Evolutionary conservation across 345 rosid genomes (phyloP), one percentile per base, ranked within the genome.

Genomic region (Eucalyptus sideroxylon): DNA sequence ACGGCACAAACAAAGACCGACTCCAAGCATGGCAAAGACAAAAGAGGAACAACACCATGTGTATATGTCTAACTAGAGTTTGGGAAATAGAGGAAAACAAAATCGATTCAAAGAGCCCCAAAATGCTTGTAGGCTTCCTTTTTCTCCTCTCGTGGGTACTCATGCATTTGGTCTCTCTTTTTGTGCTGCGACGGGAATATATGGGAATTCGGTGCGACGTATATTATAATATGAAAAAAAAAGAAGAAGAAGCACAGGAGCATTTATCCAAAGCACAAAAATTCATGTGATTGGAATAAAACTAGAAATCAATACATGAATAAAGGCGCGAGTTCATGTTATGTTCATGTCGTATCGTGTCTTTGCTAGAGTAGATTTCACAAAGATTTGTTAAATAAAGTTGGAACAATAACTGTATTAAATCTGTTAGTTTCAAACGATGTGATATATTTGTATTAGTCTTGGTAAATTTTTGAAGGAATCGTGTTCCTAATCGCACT

Each of bases 81-180:
- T 21, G 8, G 83, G 45, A 21, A 21, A 19, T 21, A 21, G 4
- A 72, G 27, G 82, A 37, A 72, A 72, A 37, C 15, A 21, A 37
- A 72, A 37, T 37, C 26, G 45, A 72, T 19, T 72, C 27, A 10
- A 72, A 10, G 45, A 37, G 7, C 83, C 83, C 83, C 8, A 10
- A 72, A 72, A 72, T 72, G 83, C 83, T 72, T 21, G 4, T 37
- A 19, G 83, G 45, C 26, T 72, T 72, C 27, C 83, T 72, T 72
- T 37, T 37, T 72, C 15, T 37, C 13, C 83, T 19, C 83, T 19
- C 45, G 45, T 37, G 83, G 26, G 14, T 5, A 8, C 30, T 45
- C 88, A 23, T 30, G 88, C 81, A 45, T 17, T 31, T 60, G 88
- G 88, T 87, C 88, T 17, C 17, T 5, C 82, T 62, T 87, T 87